phyloP scores from a whole-genome alignment of 306 rosid species.

The Glycyrrhiza uralensis region DNA sequence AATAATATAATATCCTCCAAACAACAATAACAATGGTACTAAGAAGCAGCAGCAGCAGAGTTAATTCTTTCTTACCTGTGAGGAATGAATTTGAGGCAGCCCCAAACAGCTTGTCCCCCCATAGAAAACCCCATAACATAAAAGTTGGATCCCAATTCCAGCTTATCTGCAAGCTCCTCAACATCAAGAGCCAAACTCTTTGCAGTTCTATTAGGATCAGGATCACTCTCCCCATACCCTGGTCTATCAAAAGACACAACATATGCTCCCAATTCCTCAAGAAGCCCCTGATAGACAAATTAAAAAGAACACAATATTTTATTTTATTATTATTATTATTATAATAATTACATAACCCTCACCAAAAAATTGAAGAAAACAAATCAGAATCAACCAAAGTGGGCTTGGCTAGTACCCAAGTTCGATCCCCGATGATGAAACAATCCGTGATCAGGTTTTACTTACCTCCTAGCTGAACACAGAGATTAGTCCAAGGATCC shows the following conservation, averaged over 20 bases:
- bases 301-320: too few relatives aligned
- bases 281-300: constrained; percentile 29
- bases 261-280: constrained; percentile 34
- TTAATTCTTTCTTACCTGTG: constrained; percentile 27
- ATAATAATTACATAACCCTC: too few relatives aligned
- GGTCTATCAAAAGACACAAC: constrained; percentile 48
- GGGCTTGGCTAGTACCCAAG: too few relatives aligned
- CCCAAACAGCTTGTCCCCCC: constrained; percentile 47
- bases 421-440: too few relatives aligned
- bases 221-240: constrained; percentile 54
- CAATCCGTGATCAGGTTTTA: too few relatives aligned
- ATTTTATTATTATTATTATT: too few relatives aligned
- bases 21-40: too few relatives aligned
- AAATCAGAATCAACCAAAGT: background rate
- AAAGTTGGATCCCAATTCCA: constrained; percentile 39
- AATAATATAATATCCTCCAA: too few relatives aligned
- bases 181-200: constrained; percentile 46
- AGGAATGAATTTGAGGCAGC: constrained; percentile 48
- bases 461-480: too few relatives aligned
- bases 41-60: too few relatives aligned
- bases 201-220: constrained; percentile 25
- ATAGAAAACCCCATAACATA: constrained; percentile 45
- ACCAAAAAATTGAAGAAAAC: too few relatives aligned
- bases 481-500: too few relatives aligned
- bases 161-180: constrained; percentile 47